Evolutionary conservation across 2,329 filamentous ascomycete genomes (phyloP).

Genomic region (Paracorniculantispora psalliotae): DNA sequence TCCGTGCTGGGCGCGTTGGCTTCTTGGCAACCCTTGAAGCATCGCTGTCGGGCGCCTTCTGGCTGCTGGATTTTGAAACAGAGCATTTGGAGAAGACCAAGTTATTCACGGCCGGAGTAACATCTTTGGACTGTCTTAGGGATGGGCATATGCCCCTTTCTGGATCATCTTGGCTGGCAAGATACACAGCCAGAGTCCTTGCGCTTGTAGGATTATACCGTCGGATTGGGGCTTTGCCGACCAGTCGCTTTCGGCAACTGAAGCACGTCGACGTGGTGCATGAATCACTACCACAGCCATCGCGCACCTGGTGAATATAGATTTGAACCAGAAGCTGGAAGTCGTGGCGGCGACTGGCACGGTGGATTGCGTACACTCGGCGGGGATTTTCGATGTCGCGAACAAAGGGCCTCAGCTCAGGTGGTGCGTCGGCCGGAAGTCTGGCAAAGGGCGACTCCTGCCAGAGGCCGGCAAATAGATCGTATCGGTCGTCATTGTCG

Average conservation of each 20-base stretch:
- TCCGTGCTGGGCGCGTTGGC: no score
- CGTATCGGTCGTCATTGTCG: conserved; percentile 33
- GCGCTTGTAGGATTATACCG: conserved; percentile 79
- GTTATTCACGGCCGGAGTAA: conserved; percentile 42
- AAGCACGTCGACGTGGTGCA: conserved; percentile 78
- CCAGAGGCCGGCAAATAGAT: conserved; percentile 56
- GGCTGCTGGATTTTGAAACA: conserved; percentile 30
- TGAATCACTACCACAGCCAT: conserved; percentile 65
- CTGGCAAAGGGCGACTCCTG: conserved; percentile 55
- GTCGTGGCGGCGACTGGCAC: conserved; percentile 55
- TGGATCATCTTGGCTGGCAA: conserved; percentile 76
- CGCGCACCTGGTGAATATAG: conserved; percentile 72
- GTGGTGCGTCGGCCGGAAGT: conserved; percentile 56
- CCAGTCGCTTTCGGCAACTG: conserved; percentile 65
- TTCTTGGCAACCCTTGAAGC: not conserved
- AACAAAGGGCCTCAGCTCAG: conserved; percentile 50
- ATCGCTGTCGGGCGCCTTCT: conserved; percentile 38
- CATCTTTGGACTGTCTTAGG: conserved; percentile 37
- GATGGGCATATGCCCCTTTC: conserved; percentile 62
- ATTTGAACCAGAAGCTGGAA: conserved; percentile 65
- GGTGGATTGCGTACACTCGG: conserved; percentile 56
- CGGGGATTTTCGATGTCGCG: conserved; percentile 58
- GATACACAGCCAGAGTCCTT: conserved; percentile 71
- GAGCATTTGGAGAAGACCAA: conserved; percentile 36
- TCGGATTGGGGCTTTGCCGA: conserved; percentile 64